Conservation (phyloP, 2,329 filamentous ascomycete species). For the Blumeria hordei region DNA sequence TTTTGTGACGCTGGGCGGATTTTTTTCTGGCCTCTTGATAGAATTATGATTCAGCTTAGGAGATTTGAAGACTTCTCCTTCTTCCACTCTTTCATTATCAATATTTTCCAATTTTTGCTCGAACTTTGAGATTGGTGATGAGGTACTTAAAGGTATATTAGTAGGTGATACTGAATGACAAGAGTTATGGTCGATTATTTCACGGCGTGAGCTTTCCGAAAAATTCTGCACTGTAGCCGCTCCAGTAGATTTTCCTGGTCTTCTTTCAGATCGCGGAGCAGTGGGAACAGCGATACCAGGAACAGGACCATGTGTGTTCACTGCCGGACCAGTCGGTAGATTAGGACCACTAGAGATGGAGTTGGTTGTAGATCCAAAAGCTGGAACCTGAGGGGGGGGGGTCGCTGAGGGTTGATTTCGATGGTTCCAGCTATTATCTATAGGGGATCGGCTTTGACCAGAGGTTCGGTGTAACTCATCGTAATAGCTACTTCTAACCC, state of each 20-base stretch:
- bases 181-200: not conserved
- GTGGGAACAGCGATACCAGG: slow-evolving; percentile 11
- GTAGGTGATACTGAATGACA: not conserved
- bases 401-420: slow-evolving; percentile 23
- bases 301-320: slow-evolving; percentile 5
- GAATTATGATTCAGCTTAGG: not conserved
- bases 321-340: slow-evolving; percentile 1
- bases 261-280: slow-evolving; percentile 7
- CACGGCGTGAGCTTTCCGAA: not conserved
- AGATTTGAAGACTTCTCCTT: not conserved
- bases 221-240: not conserved
- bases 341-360: not conserved
- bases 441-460: slow-evolving; percentile 13
- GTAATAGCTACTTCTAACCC: slow-evolving; percentile 26
- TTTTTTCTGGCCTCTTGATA: not conserved
- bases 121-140: not conserved
- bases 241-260: not conserved
- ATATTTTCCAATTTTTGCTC: not conserved
- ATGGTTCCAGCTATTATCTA: slow-evolving; percentile 12
- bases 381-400: slow-evolving; percentile 27
- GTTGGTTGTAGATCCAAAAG: slow-evolving; percentile 23
- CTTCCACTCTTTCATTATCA: not conserved
- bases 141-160: not conserved
- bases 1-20: not conserved
- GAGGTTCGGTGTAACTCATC: slow-evolving; percentile 26